Evolutionary conservation across 441 rosid species (phyloP), one percentile per base, ranked within the genome.

Genomic region (Syzygium syzygioides): DNA sequence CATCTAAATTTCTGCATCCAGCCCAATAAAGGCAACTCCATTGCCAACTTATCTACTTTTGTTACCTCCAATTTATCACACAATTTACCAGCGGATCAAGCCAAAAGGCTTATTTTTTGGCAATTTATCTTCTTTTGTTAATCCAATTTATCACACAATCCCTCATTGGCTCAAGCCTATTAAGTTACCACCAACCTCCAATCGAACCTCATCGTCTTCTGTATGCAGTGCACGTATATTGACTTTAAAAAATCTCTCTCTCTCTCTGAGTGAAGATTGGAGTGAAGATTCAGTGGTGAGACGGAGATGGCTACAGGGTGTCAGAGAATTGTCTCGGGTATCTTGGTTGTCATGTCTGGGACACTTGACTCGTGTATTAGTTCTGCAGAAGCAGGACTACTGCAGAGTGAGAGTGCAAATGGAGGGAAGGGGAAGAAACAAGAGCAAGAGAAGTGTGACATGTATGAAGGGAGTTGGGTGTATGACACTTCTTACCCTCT

Each of bases 401-500:
- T 66, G 76, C 52, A n/a, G 71, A 30, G 41, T 28, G 34, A 17
- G 60, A 8, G 52, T 7, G 45, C 45, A 62, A 41, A 3, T 20
- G 32, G 48, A 26, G 32, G 23, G 90, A 66, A 88, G 86, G 84
- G 84, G 15, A 86, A 85, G 71, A 68, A 71, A 19, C 87, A 55
- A 71, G 59, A 30, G n/a, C 87, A 55, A 2, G 66, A 34, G 56
- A 15, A 30, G 25, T 93, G 94, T 32, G 88, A 93, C 85, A 18
- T 91, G 87, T 93, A 91, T 56, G 50, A 91, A 85, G 94, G 95
- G 64, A 91, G 89, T 30, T 93, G 95, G 95, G 91, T 91, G 9
- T 86, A 59, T 71, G 95, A 93, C 62, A 11, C 84, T 32, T 87
- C 92, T 25, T 92, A 92, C 86, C 94, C 93, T 80, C 90, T 90